Percentiles rank a stretch among this genome's conserved stretches.
Evolutionary conservation across 495 filamentous ascomycete species (phyloP).

Genomic region (Mytilinidion resinicola): DNA sequence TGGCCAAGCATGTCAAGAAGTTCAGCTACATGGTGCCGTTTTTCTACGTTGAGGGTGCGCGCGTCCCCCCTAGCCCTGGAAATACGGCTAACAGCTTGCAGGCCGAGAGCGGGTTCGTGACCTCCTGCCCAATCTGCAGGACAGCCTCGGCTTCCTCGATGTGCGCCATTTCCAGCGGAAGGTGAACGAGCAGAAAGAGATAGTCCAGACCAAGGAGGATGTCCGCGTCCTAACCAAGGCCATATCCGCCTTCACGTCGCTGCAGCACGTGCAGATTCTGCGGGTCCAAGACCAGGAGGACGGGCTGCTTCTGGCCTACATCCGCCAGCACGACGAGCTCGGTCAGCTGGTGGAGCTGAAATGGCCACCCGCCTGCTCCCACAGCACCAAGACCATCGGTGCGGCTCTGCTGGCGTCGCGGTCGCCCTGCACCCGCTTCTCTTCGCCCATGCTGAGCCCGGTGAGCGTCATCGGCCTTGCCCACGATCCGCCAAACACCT

Average conservation of each 20-base stretch:
- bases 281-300: slow-evolving; percentile 57
- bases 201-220: slow-evolving; percentile 40
- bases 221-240: slow-evolving; percentile 47
- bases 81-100: slow-evolving; percentile 25
- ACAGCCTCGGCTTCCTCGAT: slow-evolving; percentile 32
- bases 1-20: slow-evolving; percentile 57
- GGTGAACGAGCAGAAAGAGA: slow-evolving; percentile 40
- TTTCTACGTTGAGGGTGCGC: slow-evolving; percentile 49
- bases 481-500: slow-evolving; percentile 40
- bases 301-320: slow-evolving; percentile 43
- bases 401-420: slow-evolving; percentile 50
- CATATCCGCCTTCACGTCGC: slow-evolving; percentile 50
- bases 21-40: slow-evolving; percentile 68
- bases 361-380: slow-evolving; percentile 59
- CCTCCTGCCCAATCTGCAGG: slow-evolving; percentile 28
- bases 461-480: slow-evolving; percentile 50
- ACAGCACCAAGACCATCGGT: slow-evolving; percentile 53
- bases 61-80: slow-evolving; percentile 13
- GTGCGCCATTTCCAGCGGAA: slow-evolving; percentile 38
- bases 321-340: slow-evolving; percentile 34
- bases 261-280: slow-evolving; percentile 62
- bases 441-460: slow-evolving; percentile 59
- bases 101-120: slow-evolving; percentile 34
- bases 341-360: slow-evolving; percentile 41
- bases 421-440: slow-evolving; percentile 54